Conservation (phyloP, 1,284 basidiomycete species). For the Cryptococcus sp. region DNA sequence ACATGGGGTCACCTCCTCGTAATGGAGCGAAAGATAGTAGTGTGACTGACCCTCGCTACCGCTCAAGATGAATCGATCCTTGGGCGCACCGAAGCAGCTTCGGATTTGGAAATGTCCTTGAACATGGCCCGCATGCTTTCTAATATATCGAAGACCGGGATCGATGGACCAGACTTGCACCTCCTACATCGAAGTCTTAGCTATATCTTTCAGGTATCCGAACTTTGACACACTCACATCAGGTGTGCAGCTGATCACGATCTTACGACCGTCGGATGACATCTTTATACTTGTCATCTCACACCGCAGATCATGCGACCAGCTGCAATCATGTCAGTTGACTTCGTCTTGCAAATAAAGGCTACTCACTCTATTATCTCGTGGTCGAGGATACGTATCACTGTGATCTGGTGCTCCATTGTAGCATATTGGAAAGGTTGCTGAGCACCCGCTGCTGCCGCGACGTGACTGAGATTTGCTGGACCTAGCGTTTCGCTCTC, state of each 20-base stretch:
- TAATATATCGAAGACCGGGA: slow-evolving; percentile 63
- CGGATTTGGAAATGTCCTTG: slow-evolving; percentile 82
- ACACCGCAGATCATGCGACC: slow-evolving; percentile 45
- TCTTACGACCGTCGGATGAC: slow-evolving; percentile 81
- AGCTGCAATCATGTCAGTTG: slow-evolving; percentile 14
- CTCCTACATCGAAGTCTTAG: slow-evolving; percentile 61
- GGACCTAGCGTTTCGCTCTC: slow-evolving; percentile 15
- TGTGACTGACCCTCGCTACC: slow-evolving; percentile 84
- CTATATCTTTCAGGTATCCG: slow-evolving; percentile 8
- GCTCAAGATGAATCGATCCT: slow-evolving; percentile 85
- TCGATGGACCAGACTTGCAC: slow-evolving; percentile 82
- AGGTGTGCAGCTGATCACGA: slow-evolving; percentile 81
- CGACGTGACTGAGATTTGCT: not conserved
- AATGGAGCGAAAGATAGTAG: too few relatives aligned
- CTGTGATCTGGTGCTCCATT: slow-evolving; percentile 45
- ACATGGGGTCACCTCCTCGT: too few relatives aligned
- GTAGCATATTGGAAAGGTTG: slow-evolving; percentile 26
- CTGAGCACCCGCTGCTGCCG: slow-evolving; percentile 1
- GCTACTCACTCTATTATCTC: slow-evolving; percentile 40
- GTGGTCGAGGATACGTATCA: slow-evolving; percentile 39
- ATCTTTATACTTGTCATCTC: slow-evolving; percentile 86
- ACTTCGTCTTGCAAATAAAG: not conserved
- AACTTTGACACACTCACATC: slow-evolving; percentile 63
- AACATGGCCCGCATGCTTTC: slow-evolving; percentile 77
- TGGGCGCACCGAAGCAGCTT: slow-evolving; percentile 90